Evolutionary conservation across 1,284 basidiomycete species (phyloP).

Genomic region (Phellinidium pouzarii): DNA sequence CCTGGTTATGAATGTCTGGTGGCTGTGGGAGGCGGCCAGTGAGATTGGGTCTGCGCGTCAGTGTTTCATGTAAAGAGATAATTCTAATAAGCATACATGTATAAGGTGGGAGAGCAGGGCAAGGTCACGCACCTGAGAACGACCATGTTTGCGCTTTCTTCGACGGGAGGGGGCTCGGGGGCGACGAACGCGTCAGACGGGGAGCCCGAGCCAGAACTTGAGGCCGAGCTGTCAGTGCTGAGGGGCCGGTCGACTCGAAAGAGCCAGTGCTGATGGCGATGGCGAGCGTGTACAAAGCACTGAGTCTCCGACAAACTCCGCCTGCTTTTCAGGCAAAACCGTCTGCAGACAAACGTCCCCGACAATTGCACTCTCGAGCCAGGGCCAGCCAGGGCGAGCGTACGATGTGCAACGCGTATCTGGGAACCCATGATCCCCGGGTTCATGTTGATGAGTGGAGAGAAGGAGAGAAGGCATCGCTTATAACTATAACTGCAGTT

Average conservation of each 20-base stretch:
- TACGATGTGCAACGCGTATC: not conserved
- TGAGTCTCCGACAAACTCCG: conserved; percentile 17
- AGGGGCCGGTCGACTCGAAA: too few relatives aligned
- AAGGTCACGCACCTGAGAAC: not conserved
- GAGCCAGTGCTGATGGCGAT: too few relatives aligned
- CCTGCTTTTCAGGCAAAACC: not conserved
- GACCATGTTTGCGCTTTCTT: not conserved
- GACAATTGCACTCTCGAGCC: too few relatives aligned
- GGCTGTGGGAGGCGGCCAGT: conserved; percentile 35
- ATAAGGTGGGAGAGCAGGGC: not conserved
- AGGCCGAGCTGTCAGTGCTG: too few relatives aligned
- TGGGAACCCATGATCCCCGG: not conserved
- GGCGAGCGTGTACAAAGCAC: too few relatives aligned
- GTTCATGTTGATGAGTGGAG: too few relatives aligned
- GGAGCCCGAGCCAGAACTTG: too few relatives aligned
- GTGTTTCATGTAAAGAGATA: not conserved
- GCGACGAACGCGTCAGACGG: too few relatives aligned
- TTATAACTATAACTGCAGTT: too few relatives aligned
- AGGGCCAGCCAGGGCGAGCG: too few relatives aligned
- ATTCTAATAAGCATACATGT: not conserved
- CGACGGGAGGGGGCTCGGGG: too few relatives aligned
- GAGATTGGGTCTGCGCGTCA: conserved; percentile 2
- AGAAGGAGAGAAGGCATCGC: too few relatives aligned
- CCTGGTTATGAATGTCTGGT: conserved; percentile 39
- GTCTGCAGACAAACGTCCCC: not conserved